A percentile compares a stretch with the other conserved stretches of the same genome.
These are phyloP conservation scores for Castanea mollissima DNA, from an alignment of 306 rosid species.

Conservation along the genomic window DNA sequence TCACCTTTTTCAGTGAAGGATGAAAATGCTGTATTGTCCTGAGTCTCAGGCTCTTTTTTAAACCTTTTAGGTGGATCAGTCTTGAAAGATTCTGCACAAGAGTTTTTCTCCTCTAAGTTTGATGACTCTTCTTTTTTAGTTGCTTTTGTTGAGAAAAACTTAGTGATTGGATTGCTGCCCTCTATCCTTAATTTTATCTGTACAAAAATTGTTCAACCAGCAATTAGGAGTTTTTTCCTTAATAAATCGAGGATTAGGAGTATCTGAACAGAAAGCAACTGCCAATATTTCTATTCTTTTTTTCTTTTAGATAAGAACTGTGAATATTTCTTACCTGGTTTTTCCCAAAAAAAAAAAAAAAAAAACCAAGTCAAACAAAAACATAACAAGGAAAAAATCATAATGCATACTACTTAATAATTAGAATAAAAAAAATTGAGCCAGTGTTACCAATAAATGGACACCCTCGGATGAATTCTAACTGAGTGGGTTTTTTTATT, in stretches of 20 bases:
- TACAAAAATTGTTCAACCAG: constrained; percentile 16
- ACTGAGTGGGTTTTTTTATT: neutral
- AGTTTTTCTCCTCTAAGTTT: constrained; percentile 14
- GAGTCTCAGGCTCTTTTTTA: constrained; percentile 33
- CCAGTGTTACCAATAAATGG: neutral
- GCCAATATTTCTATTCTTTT: neutral
- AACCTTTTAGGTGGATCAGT: constrained; percentile 26
- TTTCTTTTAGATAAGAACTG: no score
- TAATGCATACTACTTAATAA: neutral
- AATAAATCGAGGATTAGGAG: neutral
- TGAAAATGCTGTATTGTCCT: neutral
- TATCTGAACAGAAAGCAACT: neutral
- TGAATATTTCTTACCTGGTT: neutral
- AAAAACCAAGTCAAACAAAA: neutral
- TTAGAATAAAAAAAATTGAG: neutral
- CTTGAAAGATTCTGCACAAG: constrained; percentile 22
- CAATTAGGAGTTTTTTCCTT: constrained; percentile 1
- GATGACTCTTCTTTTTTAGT: constrained; percentile 29
- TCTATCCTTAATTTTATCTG: constrained; percentile 67
- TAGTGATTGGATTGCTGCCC: constrained; percentile 54
- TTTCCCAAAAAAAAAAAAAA: neutral
- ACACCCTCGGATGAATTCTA: neutral
- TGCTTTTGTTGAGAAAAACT: constrained; percentile 58
- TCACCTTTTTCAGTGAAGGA: constrained; percentile 29
- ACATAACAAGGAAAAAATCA: neutral